These are phyloP conservation scores for Sisymbrium altissimum DNA, from an alignment of 345 rosid genomes.

Conservation along the genomic window DNA sequence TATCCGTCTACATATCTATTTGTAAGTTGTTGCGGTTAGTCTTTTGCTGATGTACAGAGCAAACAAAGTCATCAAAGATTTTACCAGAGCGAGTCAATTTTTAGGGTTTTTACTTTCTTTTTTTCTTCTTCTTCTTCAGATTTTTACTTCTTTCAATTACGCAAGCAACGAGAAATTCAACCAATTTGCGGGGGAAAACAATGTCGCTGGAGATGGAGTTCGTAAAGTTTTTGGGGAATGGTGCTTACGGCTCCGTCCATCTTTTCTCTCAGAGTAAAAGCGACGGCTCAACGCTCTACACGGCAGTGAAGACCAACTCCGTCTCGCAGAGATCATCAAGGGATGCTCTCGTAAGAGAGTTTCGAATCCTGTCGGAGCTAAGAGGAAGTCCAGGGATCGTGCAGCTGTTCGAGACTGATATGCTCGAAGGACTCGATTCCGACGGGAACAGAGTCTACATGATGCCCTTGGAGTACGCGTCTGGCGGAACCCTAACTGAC, in stretches of 20 bases:
- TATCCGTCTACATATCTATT: too few species aligned
- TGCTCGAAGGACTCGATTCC: not conserved
- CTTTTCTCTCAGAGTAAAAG: not conserved
- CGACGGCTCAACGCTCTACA: not conserved
- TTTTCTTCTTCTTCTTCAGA: too few species aligned
- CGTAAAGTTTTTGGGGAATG: not conserved
- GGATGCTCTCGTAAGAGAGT: constrained; percentile 8
- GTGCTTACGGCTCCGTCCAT: not conserved
- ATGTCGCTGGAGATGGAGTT: not conserved
- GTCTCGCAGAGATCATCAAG: not conserved
- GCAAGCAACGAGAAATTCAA: too few species aligned
- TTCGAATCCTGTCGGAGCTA: constrained; percentile 1
- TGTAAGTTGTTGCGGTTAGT: too few species aligned
- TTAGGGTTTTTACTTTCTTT: too few species aligned
- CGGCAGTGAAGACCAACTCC: not conserved
- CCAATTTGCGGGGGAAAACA: too few species aligned
- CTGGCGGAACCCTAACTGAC: not conserved
- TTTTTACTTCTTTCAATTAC: too few species aligned
- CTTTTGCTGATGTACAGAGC: too few species aligned
- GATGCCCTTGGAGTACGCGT: constrained; percentile 21
- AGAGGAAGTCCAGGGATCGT: not conserved
- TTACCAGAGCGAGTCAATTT: too few species aligned
- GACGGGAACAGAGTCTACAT: not conserved
- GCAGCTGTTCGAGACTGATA: not conserved
- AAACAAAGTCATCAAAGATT: too few species aligned